Evolutionary conservation across 2,329 filamentous ascomycete species (phyloP), one percentile per base, ranked within the genome.

Genomic region (Aspergillus flavus): DNA sequence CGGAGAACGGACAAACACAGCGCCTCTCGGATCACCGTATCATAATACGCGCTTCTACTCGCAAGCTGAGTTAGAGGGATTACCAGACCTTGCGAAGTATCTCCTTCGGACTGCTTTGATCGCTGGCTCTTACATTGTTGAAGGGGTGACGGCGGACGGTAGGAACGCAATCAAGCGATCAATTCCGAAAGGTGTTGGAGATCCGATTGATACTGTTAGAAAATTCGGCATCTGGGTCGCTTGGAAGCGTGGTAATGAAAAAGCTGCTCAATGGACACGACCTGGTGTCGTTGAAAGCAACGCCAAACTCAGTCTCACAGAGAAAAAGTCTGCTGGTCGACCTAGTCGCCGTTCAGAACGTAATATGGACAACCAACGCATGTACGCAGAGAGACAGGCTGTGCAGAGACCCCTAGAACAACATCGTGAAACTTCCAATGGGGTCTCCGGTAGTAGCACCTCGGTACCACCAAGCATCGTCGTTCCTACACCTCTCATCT

Each of bases 241-340:
- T 3, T 90, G 87, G 87, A 90, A 90, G 73, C 84, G 85, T 60
- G 88, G 88, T 12, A 88, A 89, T 70, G 86, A 89, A 66, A 79
- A 79, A 61, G 85, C 87, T 55, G 86, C 87, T 34, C 79, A 83
- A 52, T 90, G 87, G 87, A 87, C 87, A 46, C 81, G 85, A 61
- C 85, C 85, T 2, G 85, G 87, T 67, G 82, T 82, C 53, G 79
- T 83, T 19, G 79, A 86, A 52, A 82, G 82, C 53, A 84, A 80
- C 68, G 71, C 75, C 45, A 80, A 80, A 63, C 78, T 83, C 59
- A 83, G 81, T 56, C 77, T 81, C 43, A 72, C 74, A 14, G 82
- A 84, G 58, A 87, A 86, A 76, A 87, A 86, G 69, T 75, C 86
- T 6, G 85, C 84, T 55, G 82, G 80, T 23, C 81, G 85, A 34